Conservation (phyloP, 1,284 basidiomycete species). For the Ceratobasidium sp. region DNA sequence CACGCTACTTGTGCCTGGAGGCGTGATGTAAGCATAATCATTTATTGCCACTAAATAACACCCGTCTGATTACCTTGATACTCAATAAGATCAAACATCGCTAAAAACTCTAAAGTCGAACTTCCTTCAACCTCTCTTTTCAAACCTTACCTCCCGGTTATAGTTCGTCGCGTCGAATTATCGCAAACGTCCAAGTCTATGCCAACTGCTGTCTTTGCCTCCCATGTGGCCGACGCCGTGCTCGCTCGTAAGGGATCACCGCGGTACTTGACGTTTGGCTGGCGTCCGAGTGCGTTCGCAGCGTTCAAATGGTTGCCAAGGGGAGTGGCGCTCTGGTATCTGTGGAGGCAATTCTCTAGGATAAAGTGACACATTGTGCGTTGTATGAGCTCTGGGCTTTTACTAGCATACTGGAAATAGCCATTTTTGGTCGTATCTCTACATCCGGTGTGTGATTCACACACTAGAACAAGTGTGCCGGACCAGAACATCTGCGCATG, state of each 20-base stretch:
- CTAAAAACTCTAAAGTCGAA: constrained; percentile 26
- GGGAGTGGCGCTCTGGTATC: constrained; percentile 18
- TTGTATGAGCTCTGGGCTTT: too few species aligned
- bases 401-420: too few species aligned
- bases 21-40: constrained; percentile 12
- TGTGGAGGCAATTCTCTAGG: constrained; percentile 31
- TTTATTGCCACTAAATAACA: neutral
- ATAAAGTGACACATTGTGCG: neutral
- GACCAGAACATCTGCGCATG: too few species aligned
- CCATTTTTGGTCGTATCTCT: too few species aligned
- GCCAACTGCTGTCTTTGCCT: constrained; percentile 32
- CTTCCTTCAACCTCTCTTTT: constrained; percentile 41
- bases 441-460: too few species aligned
- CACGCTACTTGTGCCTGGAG: constrained; percentile 24
- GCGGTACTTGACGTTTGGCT: constrained; percentile 17
- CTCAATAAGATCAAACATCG: constrained; percentile 15
- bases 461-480: too few species aligned
- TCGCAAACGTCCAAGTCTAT: constrained; percentile 36
- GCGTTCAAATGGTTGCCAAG: constrained; percentile 33
- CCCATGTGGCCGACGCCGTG: constrained; percentile 3
- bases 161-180: constrained; percentile 23
- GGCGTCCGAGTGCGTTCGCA: constrained; percentile 1
- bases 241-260: constrained; percentile 7
- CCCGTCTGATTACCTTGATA: neutral
- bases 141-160: constrained; percentile 34